Evolutionary conservation across 1,284 basidiomycete genomes (phyloP), one percentile per base, ranked within the genome.

Genomic region (Meira nashicola): DNA sequence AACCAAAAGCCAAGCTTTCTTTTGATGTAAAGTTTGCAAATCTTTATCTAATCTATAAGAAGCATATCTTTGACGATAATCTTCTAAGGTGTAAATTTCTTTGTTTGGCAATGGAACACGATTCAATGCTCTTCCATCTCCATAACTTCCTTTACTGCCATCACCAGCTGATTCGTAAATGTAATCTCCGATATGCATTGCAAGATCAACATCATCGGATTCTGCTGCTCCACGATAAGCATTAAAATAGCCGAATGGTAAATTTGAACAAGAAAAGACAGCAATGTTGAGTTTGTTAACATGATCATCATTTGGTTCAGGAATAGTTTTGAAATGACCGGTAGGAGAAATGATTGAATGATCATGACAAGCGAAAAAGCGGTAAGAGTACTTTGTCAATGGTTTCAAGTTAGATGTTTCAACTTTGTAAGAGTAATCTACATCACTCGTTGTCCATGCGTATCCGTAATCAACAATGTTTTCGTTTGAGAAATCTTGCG

Each of bases 131-230:
- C 66, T 66, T 1, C 79, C 79, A 49, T 78, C 74, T 19, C 78
- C 78, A 59, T 78, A 80, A 28, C 72, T 74, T 41, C 63, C 50
- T 39, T 61, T 57, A 33, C 60, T 61, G 0, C 51, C 57, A 1
- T 53, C 64, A 52, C 37, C 59, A 44, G 62, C 59, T 37, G 56
- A 53, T 62, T 78, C 78, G 67, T 78, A 78, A 58, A 76, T 76
- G 75, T 86, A 87, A 77, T 86, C 86, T 12, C 86, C 86, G 25
- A 87, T 80, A 67, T 87, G 86, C 46, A 86, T 71, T 60, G 85
- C 86, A 51, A 85, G 79, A 67, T 87, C 85, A 2, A 84, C 81
- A 25, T 81, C 80, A 11, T 84, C 83, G 9, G 60, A 57, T 64
- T 85, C 83, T 56, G 82, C 82, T 19, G 84, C 83, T 1, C 85